A percentile compares a stretch with the other conserved stretches of the same genome.
These are phyloP conservation scores for Petasospora fabianii DNA, from an alignment of 1,139 yeast genomes.

Conservation along the genomic window DNA sequence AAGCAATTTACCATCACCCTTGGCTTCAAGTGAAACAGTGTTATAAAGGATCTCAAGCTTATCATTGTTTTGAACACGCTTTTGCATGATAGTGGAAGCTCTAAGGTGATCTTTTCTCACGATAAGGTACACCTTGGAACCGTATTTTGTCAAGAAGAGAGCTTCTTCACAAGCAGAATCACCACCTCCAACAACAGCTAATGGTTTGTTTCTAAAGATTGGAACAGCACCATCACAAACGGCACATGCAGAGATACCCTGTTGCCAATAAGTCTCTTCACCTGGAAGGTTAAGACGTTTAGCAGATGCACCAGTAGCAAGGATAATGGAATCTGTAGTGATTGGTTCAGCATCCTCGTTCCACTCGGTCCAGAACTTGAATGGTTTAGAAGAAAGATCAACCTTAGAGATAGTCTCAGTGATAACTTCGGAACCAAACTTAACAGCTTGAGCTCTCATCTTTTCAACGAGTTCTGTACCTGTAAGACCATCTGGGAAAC, in stretches of 20 bases:
- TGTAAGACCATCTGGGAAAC: slow-evolving; percentile 91
- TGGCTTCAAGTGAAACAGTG: slow-evolving; percentile 81
- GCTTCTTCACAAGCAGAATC: slow-evolving; percentile 99
- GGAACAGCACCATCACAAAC: slow-evolving; percentile 99
- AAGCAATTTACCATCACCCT: slow-evolving; percentile 86
- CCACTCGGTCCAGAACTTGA: slow-evolving; percentile 96
- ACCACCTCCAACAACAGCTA: slow-evolving; percentile 98
- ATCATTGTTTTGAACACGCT: slow-evolving; percentile 76
- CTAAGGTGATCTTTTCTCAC: slow-evolving; percentile 93
- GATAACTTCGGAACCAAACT: slow-evolving; percentile 89
- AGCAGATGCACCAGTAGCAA: slow-evolving; percentile 98
- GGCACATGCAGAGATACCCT: slow-evolving; percentile 98
- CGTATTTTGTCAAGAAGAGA: slow-evolving; percentile 90
- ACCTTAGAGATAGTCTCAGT: slow-evolving; percentile 93
- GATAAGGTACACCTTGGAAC: slow-evolving; percentile 86
- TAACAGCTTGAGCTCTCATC: slow-evolving; percentile 83
- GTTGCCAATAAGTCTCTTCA: slow-evolving; percentile 97
- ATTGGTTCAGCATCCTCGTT: slow-evolving; percentile 84
- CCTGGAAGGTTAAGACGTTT: slow-evolving; percentile 92
- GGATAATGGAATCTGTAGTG: slow-evolving; percentile 86
- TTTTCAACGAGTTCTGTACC: slow-evolving; percentile 89
- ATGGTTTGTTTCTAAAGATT: slow-evolving; percentile 93
- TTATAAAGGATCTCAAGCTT: slow-evolving; percentile 89
- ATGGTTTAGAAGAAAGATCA: slow-evolving; percentile 81
- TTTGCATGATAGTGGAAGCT: slow-evolving; percentile 96